These are phyloP conservation scores for Venturia carpophila DNA, from an alignment of 2,329 filamentous ascomycete species.

Conservation along the genomic window DNA sequence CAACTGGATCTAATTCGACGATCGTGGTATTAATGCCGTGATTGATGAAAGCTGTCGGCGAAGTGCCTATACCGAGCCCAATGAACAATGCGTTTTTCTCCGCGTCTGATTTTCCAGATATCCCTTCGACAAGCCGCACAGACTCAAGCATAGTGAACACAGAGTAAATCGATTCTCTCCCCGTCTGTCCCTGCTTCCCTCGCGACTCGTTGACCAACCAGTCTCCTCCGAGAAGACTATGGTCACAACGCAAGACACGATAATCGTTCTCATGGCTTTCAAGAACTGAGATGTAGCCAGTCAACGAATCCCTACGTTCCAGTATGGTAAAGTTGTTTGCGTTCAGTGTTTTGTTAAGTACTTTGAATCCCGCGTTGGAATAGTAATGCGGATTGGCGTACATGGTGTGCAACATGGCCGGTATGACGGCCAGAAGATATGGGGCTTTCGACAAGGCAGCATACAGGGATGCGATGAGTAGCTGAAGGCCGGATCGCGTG, in stretches of 20 bases:
- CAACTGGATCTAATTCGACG: conserved; percentile 86
- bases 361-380: conserved; percentile 49
- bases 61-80: conserved; percentile 87
- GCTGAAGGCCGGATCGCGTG: conserved; percentile 64
- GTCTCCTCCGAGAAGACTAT: conserved; percentile 86
- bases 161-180: conserved; percentile 83
- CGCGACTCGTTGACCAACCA: conserved; percentile 56
- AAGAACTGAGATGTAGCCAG: conserved; percentile 86
- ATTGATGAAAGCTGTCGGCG: conserved; percentile 73
- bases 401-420: conserved; percentile 64
- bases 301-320: conserved; percentile 76
- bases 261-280: conserved; percentile 66
- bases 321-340: conserved; percentile 65
- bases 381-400: conserved; percentile 68
- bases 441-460: conserved; percentile 60
- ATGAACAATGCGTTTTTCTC: conserved; percentile 77
- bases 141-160: conserved; percentile 96
- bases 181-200: conserved; percentile 37
- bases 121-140: conserved; percentile 65
- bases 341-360: conserved; percentile 59
- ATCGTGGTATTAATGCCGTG: conserved; percentile 91
- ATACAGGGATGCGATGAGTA: conserved; percentile 58
- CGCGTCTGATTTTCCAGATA: conserved; percentile 45
- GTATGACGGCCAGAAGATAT: conserved; percentile 57
- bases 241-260: conserved; percentile 82